A percentile compares a stretch with the other conserved stretches of the same genome.
These are phyloP conservation scores for Cystobasidium onofrii DNA, from an alignment of 768 basidiomycete species.

Conservation along the genomic window DNA sequence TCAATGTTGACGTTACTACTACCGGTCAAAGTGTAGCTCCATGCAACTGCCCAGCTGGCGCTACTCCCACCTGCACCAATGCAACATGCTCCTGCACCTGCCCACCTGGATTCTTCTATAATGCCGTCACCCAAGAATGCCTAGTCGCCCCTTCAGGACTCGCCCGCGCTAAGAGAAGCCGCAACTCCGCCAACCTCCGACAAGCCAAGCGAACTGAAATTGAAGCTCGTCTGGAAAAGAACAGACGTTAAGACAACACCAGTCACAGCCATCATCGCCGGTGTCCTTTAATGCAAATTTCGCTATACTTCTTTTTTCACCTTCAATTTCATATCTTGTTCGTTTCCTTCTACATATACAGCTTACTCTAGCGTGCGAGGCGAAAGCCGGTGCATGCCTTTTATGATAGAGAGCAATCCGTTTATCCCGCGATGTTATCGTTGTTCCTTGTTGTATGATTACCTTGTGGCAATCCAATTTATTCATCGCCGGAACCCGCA, in stretches of 20 bases:
- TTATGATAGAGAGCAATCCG: too few relatives aligned
- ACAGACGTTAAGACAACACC: too few relatives aligned
- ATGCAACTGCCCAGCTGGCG: conserved; percentile 4
- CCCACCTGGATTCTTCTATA: conserved; percentile 14
- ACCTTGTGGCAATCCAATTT: too few relatives aligned
- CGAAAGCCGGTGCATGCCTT: neutral
- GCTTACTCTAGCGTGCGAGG: neutral
- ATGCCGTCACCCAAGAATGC: neutral
- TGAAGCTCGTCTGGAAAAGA: neutral
- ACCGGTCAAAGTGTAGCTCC: neutral
- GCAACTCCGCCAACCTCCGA: neutral
- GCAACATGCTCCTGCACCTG: conserved; percentile 18
- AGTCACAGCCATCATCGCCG: too few relatives aligned
- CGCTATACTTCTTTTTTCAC: neutral
- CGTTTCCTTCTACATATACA: neutral
- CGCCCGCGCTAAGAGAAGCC: neutral
- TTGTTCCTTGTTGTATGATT: too few relatives aligned
- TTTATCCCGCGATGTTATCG: too few relatives aligned
- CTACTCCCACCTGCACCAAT: conserved; percentile 15
- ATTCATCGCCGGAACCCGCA: too few relatives aligned
- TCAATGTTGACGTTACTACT: neutral
- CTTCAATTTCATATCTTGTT: neutral
- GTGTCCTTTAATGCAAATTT: too few relatives aligned
- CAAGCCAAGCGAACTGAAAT: conserved; percentile 4
- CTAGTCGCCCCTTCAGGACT: neutral